Evolutionary conservation across 345 rosid genomes (phyloP).

Genomic region (Syzygium jambos): DNA sequence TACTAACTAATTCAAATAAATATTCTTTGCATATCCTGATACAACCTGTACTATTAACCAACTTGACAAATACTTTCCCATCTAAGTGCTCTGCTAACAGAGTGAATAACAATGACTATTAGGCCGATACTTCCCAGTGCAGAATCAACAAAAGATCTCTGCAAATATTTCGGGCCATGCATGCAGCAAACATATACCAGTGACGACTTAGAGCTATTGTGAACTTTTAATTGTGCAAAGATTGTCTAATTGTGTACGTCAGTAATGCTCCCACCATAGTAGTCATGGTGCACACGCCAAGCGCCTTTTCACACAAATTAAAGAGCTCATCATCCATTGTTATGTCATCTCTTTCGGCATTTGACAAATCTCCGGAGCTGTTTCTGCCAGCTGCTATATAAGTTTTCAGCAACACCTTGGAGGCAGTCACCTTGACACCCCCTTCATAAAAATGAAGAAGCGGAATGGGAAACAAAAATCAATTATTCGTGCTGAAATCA

Average conservation of each 20-base stretch:
- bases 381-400: slow-evolving; percentile 46
- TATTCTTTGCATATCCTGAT: no score
- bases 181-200: not conserved
- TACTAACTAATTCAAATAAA: no score
- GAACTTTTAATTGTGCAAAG: not conserved
- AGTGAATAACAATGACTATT: no score
- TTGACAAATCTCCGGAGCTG: slow-evolving; percentile 34
- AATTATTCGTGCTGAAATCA: slow-evolving; percentile 34
- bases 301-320: no score
- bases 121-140: not conserved
- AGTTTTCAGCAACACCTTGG: slow-evolving; percentile 26
- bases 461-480: slow-evolving; percentile 7
- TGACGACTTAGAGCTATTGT: not conserved
- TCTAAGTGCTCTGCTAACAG: no score
- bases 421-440: slow-evolving; percentile 20
- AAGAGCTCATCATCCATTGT: slow-evolving; percentile 33
- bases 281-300: slow-evolving; percentile 10
- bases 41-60: no score
- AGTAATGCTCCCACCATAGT: not conserved
- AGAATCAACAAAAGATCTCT: not conserved
- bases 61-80: not conserved
- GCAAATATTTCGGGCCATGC: not conserved
- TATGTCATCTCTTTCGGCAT: slow-evolving; percentile 32
- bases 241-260: not conserved
- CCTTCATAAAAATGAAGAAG: not conserved